These are phyloP conservation scores for Bjerkandera adusta DNA, from an alignment of 1,284 basidiomycete species.

Conservation along the genomic window DNA sequence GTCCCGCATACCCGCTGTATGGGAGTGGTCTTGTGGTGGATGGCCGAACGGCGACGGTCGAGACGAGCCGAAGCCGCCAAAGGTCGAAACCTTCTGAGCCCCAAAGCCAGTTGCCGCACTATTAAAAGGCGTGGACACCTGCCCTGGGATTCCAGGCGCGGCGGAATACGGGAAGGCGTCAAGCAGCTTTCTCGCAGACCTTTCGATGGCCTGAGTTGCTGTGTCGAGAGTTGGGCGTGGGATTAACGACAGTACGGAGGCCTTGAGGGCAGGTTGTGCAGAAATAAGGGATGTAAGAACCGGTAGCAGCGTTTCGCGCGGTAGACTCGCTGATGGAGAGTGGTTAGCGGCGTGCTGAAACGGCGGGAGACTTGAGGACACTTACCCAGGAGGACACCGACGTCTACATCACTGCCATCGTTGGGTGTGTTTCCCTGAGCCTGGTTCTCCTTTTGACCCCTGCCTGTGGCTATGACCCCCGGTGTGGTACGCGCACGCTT, in stretches of 20 bases:
- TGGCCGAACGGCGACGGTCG: slow-evolving; percentile 48
- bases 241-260: slow-evolving; percentile 67
- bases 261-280: slow-evolving; percentile 65
- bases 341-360: slow-evolving; percentile 5
- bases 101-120: no score
- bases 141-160: no score
- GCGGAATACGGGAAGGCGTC: slow-evolving; percentile 81
- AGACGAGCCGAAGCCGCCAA: slow-evolving; percentile 15
- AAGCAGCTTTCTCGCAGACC: slow-evolving; percentile 66
- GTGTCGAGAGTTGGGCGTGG: slow-evolving; percentile 75
- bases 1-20: slow-evolving; percentile 65
- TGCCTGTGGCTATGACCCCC: slow-evolving; percentile 23
- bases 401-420: slow-evolving; percentile 61
- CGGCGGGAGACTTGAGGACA: slow-evolving; percentile 8
- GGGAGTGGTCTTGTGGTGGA: slow-evolving; percentile 25
- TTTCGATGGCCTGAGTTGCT: slow-evolving; percentile 64
- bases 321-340: slow-evolving; percentile 56
- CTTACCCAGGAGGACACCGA: slow-evolving; percentile 77
- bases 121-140: no score
- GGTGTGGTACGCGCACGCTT: slow-evolving; percentile 59
- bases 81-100: slow-evolving; percentile 14
- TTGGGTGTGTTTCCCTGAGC: slow-evolving; percentile 41
- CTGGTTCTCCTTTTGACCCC: slow-evolving; percentile 33
- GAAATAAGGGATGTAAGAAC: slow-evolving; percentile 64
- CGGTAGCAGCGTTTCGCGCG: slow-evolving; percentile 69